A percentile compares a stretch with the other conserved stretches of the same genome.
Conservation (phyloP, 768 basidiomycete species). For the Auriscalpium microsporum region DNA sequence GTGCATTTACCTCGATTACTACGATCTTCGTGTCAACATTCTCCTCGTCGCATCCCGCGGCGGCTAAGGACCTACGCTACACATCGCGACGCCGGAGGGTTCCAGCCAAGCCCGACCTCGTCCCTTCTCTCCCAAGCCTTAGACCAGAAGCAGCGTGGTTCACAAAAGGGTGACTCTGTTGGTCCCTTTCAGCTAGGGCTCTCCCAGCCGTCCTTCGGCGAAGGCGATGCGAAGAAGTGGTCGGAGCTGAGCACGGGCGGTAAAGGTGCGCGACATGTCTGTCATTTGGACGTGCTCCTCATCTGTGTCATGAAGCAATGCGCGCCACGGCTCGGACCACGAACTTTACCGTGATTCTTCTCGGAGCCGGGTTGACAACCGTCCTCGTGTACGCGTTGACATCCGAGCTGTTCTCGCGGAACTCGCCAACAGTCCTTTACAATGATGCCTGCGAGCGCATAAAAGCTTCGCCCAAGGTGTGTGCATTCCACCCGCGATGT, state of each 20-base stretch:
- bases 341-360: conserved; percentile 46
- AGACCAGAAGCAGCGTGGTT: conserved; percentile 42
- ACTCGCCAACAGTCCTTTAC: conserved; percentile 79
- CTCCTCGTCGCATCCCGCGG: not conserved
- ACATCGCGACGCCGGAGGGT: conserved; percentile 1
- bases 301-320: conserved; percentile 32
- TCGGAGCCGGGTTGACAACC: conserved; percentile 75
- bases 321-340: conserved; percentile 43
- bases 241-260: conserved; percentile 67
- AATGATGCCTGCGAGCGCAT: conserved; percentile 47
- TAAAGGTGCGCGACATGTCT: conserved; percentile 44
- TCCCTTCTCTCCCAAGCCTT: conserved; percentile 56
- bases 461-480: conserved; percentile 36
- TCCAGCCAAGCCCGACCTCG: conserved; percentile 21
- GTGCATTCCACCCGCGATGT: conserved; percentile 8
- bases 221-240: conserved; percentile 64
- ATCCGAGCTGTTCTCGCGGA: conserved; percentile 80
- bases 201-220: conserved; percentile 44
- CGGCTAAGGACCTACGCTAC: conserved; percentile 5
- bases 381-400: conserved; percentile 72
- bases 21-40: not conserved
- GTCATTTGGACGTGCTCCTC: not conserved
- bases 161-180: conserved; percentile 45
- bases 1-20: not conserved
- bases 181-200: conserved; percentile 77